Percentiles rank a stretch among this genome's conserved stretches.
These are phyloP conservation scores for Prunus mongolica DNA, from an alignment of 306 rosid species.

Conservation along the genomic window DNA sequence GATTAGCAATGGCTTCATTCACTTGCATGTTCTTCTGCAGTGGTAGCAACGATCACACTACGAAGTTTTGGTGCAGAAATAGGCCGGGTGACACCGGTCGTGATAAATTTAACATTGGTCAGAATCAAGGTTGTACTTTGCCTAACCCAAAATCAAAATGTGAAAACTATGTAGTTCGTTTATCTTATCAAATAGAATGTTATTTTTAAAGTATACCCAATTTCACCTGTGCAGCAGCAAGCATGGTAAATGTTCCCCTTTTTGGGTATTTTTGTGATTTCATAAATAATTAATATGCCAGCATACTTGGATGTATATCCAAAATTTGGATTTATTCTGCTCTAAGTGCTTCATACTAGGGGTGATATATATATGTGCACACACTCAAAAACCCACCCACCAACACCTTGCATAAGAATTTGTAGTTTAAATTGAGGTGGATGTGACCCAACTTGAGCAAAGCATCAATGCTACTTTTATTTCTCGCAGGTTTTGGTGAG, in stretches of 20 bases:
- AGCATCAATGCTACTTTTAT: slow-evolving; percentile 1
- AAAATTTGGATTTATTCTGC: background rate
- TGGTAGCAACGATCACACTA: slow-evolving; percentile 98
- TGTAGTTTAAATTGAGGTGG: background rate
- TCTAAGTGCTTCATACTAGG: background rate
- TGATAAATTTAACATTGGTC: slow-evolving; percentile 67
- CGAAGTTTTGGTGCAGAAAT: slow-evolving; percentile 96
- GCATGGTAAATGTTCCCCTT: background rate
- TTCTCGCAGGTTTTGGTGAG: slow-evolving; percentile 73
- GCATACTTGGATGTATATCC: background rate
- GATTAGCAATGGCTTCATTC: slow-evolving; percentile 11
- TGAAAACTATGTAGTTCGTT: background rate
- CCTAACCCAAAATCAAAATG: background rate
- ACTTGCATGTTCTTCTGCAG: slow-evolving; percentile 47
- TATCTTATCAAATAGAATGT: background rate
- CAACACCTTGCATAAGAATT: background rate
- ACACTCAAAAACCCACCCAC: background rate
- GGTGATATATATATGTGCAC: background rate
- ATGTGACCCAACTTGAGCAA: background rate
- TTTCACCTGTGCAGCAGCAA: background rate
- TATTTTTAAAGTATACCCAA: background rate
- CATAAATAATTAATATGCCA: background rate
- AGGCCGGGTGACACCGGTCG: slow-evolving; percentile 94
- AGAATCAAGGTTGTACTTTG: slow-evolving; percentile 51
- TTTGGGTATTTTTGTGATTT: background rate